Base-by-base conservation (phyloP, 306 rosid species). In the Parietaria judaica region DNA sequence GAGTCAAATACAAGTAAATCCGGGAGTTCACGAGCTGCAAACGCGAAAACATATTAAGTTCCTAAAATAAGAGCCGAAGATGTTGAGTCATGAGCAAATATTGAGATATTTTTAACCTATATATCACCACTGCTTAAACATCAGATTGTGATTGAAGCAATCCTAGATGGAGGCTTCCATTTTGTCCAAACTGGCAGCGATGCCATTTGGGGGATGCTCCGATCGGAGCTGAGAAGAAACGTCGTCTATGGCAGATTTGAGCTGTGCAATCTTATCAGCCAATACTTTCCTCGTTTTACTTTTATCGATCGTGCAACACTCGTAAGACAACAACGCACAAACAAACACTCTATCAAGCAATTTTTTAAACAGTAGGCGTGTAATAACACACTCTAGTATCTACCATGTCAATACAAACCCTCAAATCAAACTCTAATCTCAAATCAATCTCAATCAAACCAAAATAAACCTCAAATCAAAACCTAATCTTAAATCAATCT, bases 221-320 rank as follows among this genome's bases (percentile, higher is more conserved):
- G 92, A 54, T 34, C 81, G 73, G 63, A 82, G 83, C 84, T 92
- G 90, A 63, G 88, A 43, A 69, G 98, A 86, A 79, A 92, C 89
- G 63, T 76, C 96, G 75, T 92, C 98, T 70, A 92, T 92, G 48
- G 98, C 94, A 66, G 92, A 74, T 61, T 84, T 92, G 71, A 92
- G 79, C 72, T 88, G 90, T 14, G 83, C 96, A 51, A 92, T 92
- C 86, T 88, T 92, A 66, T 75, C 77, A 8, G 98, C 76, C 80
- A 92, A 76, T 56, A 79, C 76, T 65, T 88, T 83, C 46, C 95
- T 76, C 17, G 96, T 88, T 77, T 82, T 92, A n/a, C n/a, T n/a
- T n/a, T n/a, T n/a, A n/a, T n/a, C n/a, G n/a, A n/a, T n/a, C n/a
- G n/a, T n/a, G n/a, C n/a, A n/a, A n/a, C n/a, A n/a, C n/a, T n/a